phyloP scores from a whole-genome alignment of 2,329 filamentous ascomycete genomes.

The Stemphylium beticola region DNA sequence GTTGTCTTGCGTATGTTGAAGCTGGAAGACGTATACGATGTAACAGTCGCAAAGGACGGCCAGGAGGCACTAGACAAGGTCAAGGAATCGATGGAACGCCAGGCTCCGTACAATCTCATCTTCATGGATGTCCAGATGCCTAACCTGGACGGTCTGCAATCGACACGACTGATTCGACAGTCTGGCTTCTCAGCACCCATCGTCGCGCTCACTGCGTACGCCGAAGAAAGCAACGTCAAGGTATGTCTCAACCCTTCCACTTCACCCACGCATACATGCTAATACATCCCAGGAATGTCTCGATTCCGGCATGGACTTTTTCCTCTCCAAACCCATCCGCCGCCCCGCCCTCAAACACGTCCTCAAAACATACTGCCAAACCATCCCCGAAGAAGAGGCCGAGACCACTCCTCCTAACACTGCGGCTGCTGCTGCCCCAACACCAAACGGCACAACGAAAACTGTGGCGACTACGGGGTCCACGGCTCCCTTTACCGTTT shows the following conservation, averaged over 20 bases:
- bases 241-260: constrained; percentile 59
- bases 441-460: constrained; percentile 18
- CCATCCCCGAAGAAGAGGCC: constrained; percentile 72
- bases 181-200: constrained; percentile 89
- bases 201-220: constrained; percentile 87
- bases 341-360: constrained; percentile 87
- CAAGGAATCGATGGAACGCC: constrained; percentile 77
- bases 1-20: constrained; percentile 69
- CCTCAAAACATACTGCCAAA: constrained; percentile 78
- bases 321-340: constrained; percentile 76
- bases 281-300: constrained; percentile 59
- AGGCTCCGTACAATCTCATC: constrained; percentile 80
- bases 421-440: not conserved
- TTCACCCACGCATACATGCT: constrained; percentile 1
- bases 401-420: constrained; percentile 31
- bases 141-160: constrained; percentile 86
- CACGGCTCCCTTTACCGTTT: constrained; percentile 15
- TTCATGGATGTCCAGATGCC: constrained; percentile 98
- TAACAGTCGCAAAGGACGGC: constrained; percentile 76
- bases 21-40: constrained; percentile 81
- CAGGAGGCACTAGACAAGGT: constrained; percentile 89
- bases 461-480: not conserved
- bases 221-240: constrained; percentile 86
- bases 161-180: constrained; percentile 80
- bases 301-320: constrained; percentile 91